A percentile compares a stretch with the other conserved stretches of the same genome.
phyloP scores from a whole-genome alignment of 2,329 filamentous ascomycete species.

The Cladosporium sp. region DNA sequence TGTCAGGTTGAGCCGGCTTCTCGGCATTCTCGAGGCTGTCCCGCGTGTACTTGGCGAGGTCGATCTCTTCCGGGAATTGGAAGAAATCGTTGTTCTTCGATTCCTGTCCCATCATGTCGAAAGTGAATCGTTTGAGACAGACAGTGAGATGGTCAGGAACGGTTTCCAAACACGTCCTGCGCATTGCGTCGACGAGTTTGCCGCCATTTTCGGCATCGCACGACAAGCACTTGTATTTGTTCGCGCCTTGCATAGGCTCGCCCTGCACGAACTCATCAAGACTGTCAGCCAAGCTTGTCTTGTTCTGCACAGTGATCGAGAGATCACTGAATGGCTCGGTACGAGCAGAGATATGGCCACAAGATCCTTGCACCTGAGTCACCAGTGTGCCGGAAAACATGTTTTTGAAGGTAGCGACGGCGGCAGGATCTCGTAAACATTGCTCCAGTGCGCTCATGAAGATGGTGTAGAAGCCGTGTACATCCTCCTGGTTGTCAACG shows the following conservation, averaged over 20 bases:
- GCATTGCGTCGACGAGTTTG: conserved; percentile 80
- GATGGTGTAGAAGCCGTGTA: conserved; percentile 94
- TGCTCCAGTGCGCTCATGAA: conserved; percentile 88
- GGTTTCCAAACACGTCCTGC: conserved; percentile 79
- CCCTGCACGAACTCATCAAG: conserved; percentile 93
- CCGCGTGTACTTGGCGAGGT: conserved; percentile 89
- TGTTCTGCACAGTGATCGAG: conserved; percentile 94
- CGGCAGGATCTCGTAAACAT: conserved; percentile 64
- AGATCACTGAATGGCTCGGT: conserved; percentile 90
- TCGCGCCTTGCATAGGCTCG: conserved; percentile 93
- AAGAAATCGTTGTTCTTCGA: conserved; percentile 97
- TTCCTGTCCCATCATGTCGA: conserved; percentile 68
- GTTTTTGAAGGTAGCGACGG: conserved; percentile 68
- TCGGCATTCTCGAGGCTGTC: conserved; percentile 68
- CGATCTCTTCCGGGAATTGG: conserved; percentile 74
- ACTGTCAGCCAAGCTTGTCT: conserved; percentile 76
- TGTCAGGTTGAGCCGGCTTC: conserved; percentile 58
- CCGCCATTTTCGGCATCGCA: conserved; percentile 61
- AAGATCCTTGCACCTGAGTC: conserved; percentile 93
- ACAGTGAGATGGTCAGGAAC: conserved; percentile 93
- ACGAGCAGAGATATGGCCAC: conserved; percentile 85
- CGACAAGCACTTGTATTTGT: conserved; percentile 94
- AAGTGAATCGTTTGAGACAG: conserved; percentile 85
- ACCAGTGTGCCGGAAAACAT: conserved; percentile 91
- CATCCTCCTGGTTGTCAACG: conserved; percentile 90